These are phyloP conservation scores for Multifurca ochricompacta DNA, from an alignment of 768 basidiomycete genomes.

Conservation along the genomic window DNA sequence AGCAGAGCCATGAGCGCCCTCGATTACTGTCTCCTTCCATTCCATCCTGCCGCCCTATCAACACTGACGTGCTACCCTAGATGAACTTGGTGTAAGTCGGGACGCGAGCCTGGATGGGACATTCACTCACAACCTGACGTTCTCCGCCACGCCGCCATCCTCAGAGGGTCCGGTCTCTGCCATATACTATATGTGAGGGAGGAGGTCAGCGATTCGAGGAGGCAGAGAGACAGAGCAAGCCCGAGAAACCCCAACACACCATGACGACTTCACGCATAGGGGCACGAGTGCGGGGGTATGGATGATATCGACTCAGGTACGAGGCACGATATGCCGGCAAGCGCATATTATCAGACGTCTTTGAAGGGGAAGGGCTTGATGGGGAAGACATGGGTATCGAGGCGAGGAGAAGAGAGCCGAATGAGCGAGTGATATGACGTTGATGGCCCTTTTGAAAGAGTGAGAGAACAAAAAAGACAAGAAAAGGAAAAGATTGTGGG, in stretches of 20 bases:
- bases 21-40: neutral
- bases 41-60: neutral
- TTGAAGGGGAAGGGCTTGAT: neutral
- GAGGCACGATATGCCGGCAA: constrained; percentile 17
- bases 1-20: neutral
- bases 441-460: neutral
- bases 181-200: neutral
- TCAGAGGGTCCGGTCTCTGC: constrained; percentile 1
- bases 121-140: neutral
- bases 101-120: neutral
- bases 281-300: constrained; percentile 14
- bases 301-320: constrained; percentile 16
- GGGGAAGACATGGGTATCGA: constrained; percentile 10
- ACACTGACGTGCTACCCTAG: neutral
- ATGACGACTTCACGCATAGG: constrained; percentile 10
- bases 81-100: neutral
- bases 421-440: neutral
- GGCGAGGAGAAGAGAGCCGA: neutral
- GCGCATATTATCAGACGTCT: constrained; percentile 9
- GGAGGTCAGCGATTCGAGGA: neutral
- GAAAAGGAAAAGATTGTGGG: neutral
- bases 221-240: too few species aligned
- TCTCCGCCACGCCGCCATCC: neutral
- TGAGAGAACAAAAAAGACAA: too few species aligned
- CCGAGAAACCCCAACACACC: neutral